Conservation (phyloP, 2,329 filamentous ascomycete genomes). For the Pyrenophora seminiperda region DNA sequence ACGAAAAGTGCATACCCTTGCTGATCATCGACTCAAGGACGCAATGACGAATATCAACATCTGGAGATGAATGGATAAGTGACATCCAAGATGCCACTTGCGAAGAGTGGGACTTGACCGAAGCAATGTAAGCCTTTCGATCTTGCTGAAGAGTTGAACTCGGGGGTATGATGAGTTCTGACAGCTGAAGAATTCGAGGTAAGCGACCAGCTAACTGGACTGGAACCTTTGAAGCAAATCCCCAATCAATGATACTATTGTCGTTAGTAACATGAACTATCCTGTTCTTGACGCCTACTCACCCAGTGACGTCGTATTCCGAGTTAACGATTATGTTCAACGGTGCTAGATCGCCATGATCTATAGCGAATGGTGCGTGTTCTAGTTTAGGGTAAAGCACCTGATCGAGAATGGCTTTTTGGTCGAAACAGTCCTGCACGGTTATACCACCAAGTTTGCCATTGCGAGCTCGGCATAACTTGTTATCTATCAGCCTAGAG, state of each 20-base stretch:
- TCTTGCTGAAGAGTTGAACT: constrained; percentile 13
- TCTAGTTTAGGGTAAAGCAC: constrained; percentile 14
- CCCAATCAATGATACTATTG: constrained; percentile 12
- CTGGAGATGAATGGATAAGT: constrained; percentile 5
- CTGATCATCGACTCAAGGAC: constrained; percentile 4
- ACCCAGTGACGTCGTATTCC: constrained; percentile 11
- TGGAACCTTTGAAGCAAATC: constrained; percentile 14
- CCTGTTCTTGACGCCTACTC: background rate
- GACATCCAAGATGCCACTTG: constrained; percentile 3
- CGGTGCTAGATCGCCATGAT: constrained; percentile 13
- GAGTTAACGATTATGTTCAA: constrained; percentile 11
- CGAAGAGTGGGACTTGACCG: constrained; percentile 8
- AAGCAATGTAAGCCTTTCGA: constrained; percentile 12
- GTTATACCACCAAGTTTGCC: constrained; percentile 9
- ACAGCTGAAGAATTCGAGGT: constrained; percentile 14
- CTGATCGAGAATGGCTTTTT: constrained; percentile 5
- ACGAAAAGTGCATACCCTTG: too few relatives aligned
- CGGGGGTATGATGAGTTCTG: constrained; percentile 9
- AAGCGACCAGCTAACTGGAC: constrained; percentile 12
- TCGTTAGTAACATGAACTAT: background rate
- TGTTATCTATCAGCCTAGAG: constrained; percentile 11
- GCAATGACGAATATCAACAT: constrained; percentile 11
- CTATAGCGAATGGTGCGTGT: constrained; percentile 10
- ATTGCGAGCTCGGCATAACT: constrained; percentile 8
- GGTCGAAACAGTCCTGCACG: constrained; percentile 9